Base-by-base conservation (phyloP, 2,329 filamentous ascomycete species). In the Aspergillus sp. region DNA sequence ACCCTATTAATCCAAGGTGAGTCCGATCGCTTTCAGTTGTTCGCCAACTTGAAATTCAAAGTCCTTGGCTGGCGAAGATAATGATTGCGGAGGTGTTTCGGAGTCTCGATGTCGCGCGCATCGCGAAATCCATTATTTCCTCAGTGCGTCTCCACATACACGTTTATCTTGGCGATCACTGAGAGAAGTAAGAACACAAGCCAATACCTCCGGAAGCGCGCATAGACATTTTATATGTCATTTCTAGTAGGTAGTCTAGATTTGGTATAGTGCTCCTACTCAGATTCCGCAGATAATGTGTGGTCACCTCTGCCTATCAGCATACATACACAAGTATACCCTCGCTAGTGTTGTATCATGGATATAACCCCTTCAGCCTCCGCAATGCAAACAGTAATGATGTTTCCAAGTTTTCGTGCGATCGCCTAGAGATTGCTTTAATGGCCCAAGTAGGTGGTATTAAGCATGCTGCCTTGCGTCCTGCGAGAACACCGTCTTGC, bases 111-210 rank as follows among this genome's bases (percentile, higher is more conserved):
- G 38, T 22, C n/a, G 17, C 34, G 19, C 17, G 45, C 45, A 47
- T 17, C 47, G 47, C 46, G 47, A 57, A 57, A 45, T 57, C n/a
- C 17, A 25, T 51, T n/a, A n/a, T n/a, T 54, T 15, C 34, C 34
- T 8, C 25, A 51, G 34, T 47, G 47, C 55, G 55, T 57, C 55
- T 22, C 55, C 55, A 51, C 55, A 51, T 23, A 17, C 8, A 31
- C 15, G 4, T 46, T 17, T 31, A 50, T 48, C 38, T 54, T 22
- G 43, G 45, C 30, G 53, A 55, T 55, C 53, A 48, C 30, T 9
- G 22, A 8, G 17, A n/a, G 48, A 50, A 17, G 5, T 17, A n/a
- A 17, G 25, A 28, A 50, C 25, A 30, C 3, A 50, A n/a, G 25
- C 30, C 9, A 17, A 28, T 41, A 15, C 11, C 11, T 15, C 34